Conservation (phyloP, 768 basidiomycete genomes). For the Vararia minispora region DNA sequence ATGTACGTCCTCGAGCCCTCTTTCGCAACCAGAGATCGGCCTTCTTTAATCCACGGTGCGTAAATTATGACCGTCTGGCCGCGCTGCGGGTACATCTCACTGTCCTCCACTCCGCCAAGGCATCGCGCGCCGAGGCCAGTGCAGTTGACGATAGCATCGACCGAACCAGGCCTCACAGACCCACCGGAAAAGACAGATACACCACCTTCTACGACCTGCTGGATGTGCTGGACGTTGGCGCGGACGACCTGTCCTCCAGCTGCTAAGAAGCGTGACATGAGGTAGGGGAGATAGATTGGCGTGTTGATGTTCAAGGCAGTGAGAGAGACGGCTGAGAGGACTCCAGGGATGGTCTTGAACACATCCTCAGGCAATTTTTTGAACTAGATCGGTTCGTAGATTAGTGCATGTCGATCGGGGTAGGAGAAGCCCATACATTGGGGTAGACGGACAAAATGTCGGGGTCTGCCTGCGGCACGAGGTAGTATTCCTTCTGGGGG, state of each 20-base stretch:
- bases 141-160: constrained; percentile 57
- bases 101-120: constrained; percentile 42
- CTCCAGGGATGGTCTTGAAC: constrained; percentile 24
- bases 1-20: constrained; percentile 45
- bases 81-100: constrained; percentile 33
- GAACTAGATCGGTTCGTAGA: constrained; percentile 23
- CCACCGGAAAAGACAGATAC: constrained; percentile 14
- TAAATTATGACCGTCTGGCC: constrained; percentile 34
- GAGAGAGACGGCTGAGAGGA: constrained; percentile 44
- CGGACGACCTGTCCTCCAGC: constrained; percentile 54
- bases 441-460: constrained; percentile 25
- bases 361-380: constrained; percentile 29
- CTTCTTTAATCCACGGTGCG: constrained; percentile 43
- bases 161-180: constrained; percentile 5
- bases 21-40: constrained; percentile 30
- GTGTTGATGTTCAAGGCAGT: constrained; percentile 61
- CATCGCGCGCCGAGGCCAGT: constrained; percentile 49
- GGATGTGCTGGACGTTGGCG: constrained; percentile 53
- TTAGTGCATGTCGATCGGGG: background rate
- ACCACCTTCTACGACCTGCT: constrained; percentile 58
- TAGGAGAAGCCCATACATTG: constrained; percentile 17
- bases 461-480: constrained; percentile 26
- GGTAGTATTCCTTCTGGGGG: constrained; percentile 50
- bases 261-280: constrained; percentile 44
- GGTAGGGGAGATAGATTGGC: constrained; percentile 50